phyloP scores from a whole-genome alignment of 805 yeast genomes.

The Candida maris region DNA sequence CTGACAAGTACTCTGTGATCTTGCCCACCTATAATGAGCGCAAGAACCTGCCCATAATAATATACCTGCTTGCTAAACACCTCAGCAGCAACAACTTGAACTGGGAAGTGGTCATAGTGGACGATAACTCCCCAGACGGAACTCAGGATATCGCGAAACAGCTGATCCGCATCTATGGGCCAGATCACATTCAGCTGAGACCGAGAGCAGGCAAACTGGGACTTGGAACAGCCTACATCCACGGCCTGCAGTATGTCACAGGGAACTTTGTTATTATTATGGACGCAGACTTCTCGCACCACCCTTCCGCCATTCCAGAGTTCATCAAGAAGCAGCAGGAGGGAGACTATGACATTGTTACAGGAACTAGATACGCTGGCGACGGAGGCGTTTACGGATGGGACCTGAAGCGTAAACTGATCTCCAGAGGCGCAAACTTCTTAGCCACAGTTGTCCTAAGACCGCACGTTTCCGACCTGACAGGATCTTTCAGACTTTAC shows the following conservation, averaged over 20 bases:
- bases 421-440: slow-evolving; percentile 77
- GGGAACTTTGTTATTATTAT: slow-evolving; percentile 75
- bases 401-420: slow-evolving; percentile 76
- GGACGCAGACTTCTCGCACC: slow-evolving; percentile 85
- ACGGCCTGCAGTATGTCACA: slow-evolving; percentile 65
- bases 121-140: slow-evolving; percentile 79
- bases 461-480: slow-evolving; percentile 69
- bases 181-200: slow-evolving; percentile 56
- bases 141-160: slow-evolving; percentile 70
- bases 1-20: slow-evolving; percentile 64
- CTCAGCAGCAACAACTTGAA: slow-evolving; percentile 52
- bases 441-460: slow-evolving; percentile 67
- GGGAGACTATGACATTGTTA: slow-evolving; percentile 46
- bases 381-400: slow-evolving; percentile 82
- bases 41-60: slow-evolving; percentile 63
- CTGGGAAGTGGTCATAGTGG: slow-evolving; percentile 79
- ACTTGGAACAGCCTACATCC: slow-evolving; percentile 77
- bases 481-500: slow-evolving; percentile 75
- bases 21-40: slow-evolving; percentile 77
- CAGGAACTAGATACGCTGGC: slow-evolving; percentile 68
- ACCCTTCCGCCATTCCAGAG: slow-evolving; percentile 75
- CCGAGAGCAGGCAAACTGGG: slow-evolving; percentile 78
- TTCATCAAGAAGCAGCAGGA: slow-evolving; percentile 62
- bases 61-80: slow-evolving; percentile 66
- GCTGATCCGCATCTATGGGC: slow-evolving; percentile 54